Conservation (phyloP, 805 yeast species). For the Debaryomyces castellii region DNA sequence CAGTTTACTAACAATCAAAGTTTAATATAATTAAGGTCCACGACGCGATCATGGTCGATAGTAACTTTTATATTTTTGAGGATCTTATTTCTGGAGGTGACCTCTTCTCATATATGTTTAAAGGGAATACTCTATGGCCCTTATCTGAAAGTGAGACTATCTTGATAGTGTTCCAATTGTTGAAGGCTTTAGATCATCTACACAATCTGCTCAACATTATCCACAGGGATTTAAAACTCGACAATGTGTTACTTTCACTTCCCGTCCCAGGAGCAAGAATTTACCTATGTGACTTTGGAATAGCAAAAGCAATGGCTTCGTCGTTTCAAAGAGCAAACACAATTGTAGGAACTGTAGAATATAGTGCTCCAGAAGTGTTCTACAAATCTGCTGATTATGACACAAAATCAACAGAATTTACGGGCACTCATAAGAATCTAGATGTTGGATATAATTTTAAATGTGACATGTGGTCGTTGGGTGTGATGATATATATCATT, state of each 20-base stretch:
- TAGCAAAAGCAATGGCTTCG: conserved; percentile 24
- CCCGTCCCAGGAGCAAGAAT: conserved; percentile 55
- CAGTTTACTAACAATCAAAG: conserved; percentile 13
- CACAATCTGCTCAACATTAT: conserved; percentile 52
- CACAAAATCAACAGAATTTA: conserved; percentile 7
- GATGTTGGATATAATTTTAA: conserved; percentile 49
- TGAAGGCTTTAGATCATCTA: conserved; percentile 55
- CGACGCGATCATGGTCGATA: conserved; percentile 25
- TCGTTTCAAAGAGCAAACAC: conserved; percentile 44
- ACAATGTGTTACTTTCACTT: conserved; percentile 56
- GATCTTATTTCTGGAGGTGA: conserved; percentile 59
- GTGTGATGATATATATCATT: conserved; percentile 58
- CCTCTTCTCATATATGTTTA: conserved; percentile 52
- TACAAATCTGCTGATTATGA: conserved; percentile 26
- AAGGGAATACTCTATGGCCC: conserved; percentile 37
- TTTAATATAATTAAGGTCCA: conserved; percentile 51
- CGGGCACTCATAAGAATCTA: background rate
- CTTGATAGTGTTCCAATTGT: conserved; percentile 53
- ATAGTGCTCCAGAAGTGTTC: conserved; percentile 69
- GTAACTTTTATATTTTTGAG: conserved; percentile 45
- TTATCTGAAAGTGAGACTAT: conserved; percentile 56
- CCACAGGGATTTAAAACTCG: conserved; percentile 66
- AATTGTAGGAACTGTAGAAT: conserved; percentile 65
- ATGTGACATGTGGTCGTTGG: conserved; percentile 72
- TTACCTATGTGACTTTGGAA: conserved; percentile 69